Conservation (phyloP, 2,329 filamentous ascomycete species). For the Colletotrichum sp. region DNA sequence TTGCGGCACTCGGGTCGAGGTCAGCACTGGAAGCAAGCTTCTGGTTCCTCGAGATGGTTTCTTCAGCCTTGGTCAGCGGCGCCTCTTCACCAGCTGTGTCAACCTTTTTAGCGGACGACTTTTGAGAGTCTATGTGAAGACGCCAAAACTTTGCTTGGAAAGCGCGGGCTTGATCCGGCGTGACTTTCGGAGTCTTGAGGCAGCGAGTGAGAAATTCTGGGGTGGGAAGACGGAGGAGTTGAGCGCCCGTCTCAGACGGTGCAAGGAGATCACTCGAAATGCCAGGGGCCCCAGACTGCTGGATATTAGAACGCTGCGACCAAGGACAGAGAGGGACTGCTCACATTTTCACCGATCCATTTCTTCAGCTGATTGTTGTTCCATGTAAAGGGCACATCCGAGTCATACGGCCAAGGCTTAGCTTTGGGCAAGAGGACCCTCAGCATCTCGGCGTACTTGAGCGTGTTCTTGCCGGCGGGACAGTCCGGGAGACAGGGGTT, state of each 20-base stretch:
- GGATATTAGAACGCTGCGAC: neutral
- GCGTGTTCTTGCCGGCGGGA: slow-evolving; percentile 50
- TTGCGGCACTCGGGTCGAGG: slow-evolving; percentile 23
- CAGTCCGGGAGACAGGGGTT: slow-evolving; percentile 51
- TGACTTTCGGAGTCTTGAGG: slow-evolving; percentile 39
- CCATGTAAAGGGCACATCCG: slow-evolving; percentile 41
- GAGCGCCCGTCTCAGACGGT: slow-evolving; percentile 42
- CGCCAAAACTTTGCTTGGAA: slow-evolving; percentile 48
- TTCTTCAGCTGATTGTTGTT: slow-evolving; percentile 37
- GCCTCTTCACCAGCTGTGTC: neutral
- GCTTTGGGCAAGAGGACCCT: slow-evolving; percentile 39
- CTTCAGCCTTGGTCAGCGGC: neutral
- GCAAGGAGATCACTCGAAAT: slow-evolving; percentile 39
- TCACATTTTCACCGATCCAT: slow-evolving; percentile 47
- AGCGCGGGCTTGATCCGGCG: slow-evolving; percentile 41
- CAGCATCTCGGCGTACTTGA: slow-evolving; percentile 54
- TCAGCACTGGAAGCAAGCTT: slow-evolving; percentile 32
- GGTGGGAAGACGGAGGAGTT: slow-evolving; percentile 43
- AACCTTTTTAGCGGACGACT: neutral
- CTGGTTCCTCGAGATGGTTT: neutral
- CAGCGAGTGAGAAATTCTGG: slow-evolving; percentile 46
- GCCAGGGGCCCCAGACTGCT: slow-evolving; percentile 42
- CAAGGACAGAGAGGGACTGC: slow-evolving; percentile 8
- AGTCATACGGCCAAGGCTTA: slow-evolving; percentile 26
- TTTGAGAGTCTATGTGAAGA: slow-evolving; percentile 44